phyloP scores from a whole-genome alignment of 1,284 basidiomycete genomes.

The Marasmius fiardii region DNA sequence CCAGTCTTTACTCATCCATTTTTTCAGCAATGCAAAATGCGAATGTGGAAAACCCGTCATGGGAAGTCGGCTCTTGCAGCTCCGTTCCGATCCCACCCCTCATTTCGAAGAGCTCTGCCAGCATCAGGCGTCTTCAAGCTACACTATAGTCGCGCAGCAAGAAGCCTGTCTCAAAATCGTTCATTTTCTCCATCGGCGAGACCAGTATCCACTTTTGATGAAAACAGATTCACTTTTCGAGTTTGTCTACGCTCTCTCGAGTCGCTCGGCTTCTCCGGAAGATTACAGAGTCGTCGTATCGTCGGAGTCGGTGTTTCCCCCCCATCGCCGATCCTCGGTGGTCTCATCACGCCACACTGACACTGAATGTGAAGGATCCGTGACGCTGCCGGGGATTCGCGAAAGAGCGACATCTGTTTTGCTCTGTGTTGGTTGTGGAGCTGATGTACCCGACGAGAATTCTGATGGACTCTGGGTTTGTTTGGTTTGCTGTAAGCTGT shows the following conservation, averaged over 20 bases:
- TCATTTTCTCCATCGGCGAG: background rate
- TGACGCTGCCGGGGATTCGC: too few relatives aligned
- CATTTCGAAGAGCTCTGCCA: background rate
- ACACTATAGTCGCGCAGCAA: too few relatives aligned
- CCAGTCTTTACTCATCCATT: background rate
- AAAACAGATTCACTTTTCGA: background rate
- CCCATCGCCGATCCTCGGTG: too few relatives aligned
- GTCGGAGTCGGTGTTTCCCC: too few relatives aligned
- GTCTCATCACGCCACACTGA: too few relatives aligned
- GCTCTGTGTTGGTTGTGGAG: background rate
- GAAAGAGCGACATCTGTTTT: too few relatives aligned
- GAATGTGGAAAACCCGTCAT: background rate
- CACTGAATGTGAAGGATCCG: too few relatives aligned
- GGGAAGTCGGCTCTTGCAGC: background rate
- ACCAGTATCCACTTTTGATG: background rate
- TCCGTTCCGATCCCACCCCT: background rate
- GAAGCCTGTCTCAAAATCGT: background rate
- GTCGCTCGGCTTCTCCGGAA: too few relatives aligned
- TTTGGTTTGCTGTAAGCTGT: background rate
- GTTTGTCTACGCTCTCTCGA: background rate
- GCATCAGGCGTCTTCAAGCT: too few relatives aligned
- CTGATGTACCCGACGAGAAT: background rate
- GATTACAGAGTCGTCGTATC: too few relatives aligned
- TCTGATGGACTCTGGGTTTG: background rate
- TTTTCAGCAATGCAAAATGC: background rate